Percentiles rank a stretch among this genome's conserved stretches.
These are phyloP conservation scores for Coemansia sp. DNA, from an alignment of 192 early-diverging fungal genomes.

Conservation along the genomic window DNA sequence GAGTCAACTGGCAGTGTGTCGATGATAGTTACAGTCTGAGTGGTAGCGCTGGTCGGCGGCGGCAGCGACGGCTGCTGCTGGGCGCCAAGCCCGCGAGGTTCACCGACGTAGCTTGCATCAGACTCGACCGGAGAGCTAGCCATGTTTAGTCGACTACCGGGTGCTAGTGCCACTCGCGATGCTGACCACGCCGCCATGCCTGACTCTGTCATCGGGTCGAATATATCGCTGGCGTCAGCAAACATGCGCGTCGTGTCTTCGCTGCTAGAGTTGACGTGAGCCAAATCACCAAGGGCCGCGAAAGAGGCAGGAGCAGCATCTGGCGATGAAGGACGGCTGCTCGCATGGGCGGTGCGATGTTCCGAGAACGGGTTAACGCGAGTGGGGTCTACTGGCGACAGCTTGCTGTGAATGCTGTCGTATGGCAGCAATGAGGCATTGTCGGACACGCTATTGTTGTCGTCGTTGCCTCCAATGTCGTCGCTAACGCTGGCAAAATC, in stretches of 20 bases:
- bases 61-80: no score
- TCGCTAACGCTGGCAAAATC: slow-evolving; percentile 21
- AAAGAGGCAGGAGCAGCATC: not conserved
- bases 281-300: not conserved
- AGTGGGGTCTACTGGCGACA: not conserved
- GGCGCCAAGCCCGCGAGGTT: not conserved
- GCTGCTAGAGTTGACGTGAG: not conserved
- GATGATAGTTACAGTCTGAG: not conserved
- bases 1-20: not conserved
- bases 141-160: not conserved
- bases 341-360: not conserved
- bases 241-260: not conserved
- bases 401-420: not conserved
- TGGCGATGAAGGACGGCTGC: not conserved
- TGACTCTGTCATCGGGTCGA: not conserved
- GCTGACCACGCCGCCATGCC: not conserved
- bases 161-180: not conserved
- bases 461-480: not conserved
- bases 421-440: slow-evolving; percentile 11
- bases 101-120: slow-evolving; percentile 5
- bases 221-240: slow-evolving; percentile 1
- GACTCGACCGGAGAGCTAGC: slow-evolving; percentile 23
- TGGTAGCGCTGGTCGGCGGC: not conserved
- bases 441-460: slow-evolving; percentile 6
- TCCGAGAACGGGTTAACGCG: not conserved